Evolutionary conservation across 495 filamentous ascomycete species (phyloP), one percentile per base, ranked within the genome.

Genomic region (Schizothecium vesticola): DNA sequence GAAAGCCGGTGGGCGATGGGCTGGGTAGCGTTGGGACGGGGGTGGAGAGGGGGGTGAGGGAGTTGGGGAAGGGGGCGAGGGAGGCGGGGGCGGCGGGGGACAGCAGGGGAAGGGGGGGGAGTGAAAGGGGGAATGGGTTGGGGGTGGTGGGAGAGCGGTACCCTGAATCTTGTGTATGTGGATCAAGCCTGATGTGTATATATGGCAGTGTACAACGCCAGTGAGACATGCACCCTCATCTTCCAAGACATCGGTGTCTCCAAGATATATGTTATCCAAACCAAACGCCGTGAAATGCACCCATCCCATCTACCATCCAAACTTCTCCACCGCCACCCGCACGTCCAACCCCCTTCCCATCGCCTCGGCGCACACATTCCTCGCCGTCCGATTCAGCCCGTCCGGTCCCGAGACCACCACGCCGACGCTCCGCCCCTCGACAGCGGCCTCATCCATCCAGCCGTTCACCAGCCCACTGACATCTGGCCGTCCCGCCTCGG

Each of bases 1-100:
- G 87, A 22, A 83, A 84, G 69, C 85, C 87, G 1, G 79, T 92
- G 9, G 88, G 88, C 0, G 85, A 90, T 75, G 88, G 82, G 0
- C 68, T 91, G 31, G 80, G 83, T 1, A 87, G 82, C 74, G 72
- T 86, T 10, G 84, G 82, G 1, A 81, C 78, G 0, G 87, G 87
- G 1, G 72, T 89, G 6, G 84, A 90, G 72, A 77, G 84, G 66
- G 87, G 88, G 0, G 79, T 89, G 33, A 88, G 90, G 80, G 80
- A 88, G 76, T 86, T 87, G 24, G 88, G 89, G 0, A 51, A 51
- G 79, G 89, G 78, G 83, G 85, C 80, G 85, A 82, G 78, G 56
- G 81, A 13, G 31, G 43, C 61, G 16, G 36, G 36, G 29, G 0
- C 10, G 16, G 43, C 9, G 16, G 1, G 1, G 19, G 43, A 28